Evolutionary conservation across 306 rosid genomes (phyloP).

Genomic region (Dryas drummondii): DNA sequence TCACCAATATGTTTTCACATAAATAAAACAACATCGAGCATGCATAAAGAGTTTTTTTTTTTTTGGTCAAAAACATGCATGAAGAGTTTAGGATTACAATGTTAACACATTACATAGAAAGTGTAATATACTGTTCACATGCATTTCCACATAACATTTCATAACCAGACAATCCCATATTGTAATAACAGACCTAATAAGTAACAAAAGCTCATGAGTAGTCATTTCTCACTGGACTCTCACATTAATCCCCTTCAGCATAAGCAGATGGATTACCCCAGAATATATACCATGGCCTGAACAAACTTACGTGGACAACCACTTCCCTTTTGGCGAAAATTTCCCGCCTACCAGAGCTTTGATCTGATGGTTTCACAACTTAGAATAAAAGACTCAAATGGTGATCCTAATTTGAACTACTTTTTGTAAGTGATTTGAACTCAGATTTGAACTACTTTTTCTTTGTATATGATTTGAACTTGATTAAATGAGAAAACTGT

Average conservation of each 20-base stretch:
- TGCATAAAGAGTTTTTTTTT: too few relatives aligned
- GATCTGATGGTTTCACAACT: too few relatives aligned
- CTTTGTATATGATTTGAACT: conserved; percentile 9
- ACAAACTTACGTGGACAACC: neutral
- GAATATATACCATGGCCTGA: neutral
- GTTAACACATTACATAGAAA: too few relatives aligned
- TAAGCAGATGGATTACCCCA: neutral
- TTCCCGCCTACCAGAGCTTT: neutral
- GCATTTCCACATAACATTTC: neutral
- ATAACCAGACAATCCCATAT: neutral
- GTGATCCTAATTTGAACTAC: neutral
- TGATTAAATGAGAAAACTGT: conserved; percentile 2
- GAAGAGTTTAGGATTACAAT: too few relatives aligned
- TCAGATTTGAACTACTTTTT: neutral
- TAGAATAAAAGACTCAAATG: neutral
- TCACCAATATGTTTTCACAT: too few relatives aligned
- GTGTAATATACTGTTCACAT: too few relatives aligned
- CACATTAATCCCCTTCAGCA: neutral
- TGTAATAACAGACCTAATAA: neutral
- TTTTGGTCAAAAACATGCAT: too few relatives aligned
- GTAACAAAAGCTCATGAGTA: neutral
- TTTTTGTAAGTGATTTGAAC: neutral
- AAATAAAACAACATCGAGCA: too few relatives aligned
- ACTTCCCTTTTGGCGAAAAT: neutral
- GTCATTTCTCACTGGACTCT: too few relatives aligned